These are phyloP conservation scores for Picochlorum sp. DNA, from an alignment of 139 green algal species.

Conservation along the genomic window DNA sequence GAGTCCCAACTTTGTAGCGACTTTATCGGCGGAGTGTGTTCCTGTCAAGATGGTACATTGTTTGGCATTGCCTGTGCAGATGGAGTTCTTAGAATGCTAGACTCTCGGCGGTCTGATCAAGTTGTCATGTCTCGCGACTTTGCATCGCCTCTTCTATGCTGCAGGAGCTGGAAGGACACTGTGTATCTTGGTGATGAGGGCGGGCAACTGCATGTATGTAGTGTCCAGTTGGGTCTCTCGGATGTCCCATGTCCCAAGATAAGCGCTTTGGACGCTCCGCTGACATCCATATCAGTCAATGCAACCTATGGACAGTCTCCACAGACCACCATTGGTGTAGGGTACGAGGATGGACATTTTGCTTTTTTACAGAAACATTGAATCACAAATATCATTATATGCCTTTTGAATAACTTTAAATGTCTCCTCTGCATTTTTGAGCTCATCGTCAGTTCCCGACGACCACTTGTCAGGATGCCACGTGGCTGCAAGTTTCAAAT, in stretches of 20 bases:
- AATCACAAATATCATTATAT: conserved; percentile 14
- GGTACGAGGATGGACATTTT: conserved; percentile 3
- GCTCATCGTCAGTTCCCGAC: background rate
- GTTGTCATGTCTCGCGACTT: conserved; percentile 13
- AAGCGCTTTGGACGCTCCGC: no score
- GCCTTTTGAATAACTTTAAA: conserved; percentile 28
- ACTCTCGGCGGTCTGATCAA: conserved; percentile 26
- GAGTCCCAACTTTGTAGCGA: background rate
- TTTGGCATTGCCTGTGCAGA: conserved; percentile 36
- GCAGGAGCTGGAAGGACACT: conserved; percentile 32
- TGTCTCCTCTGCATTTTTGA: conserved; percentile 14
- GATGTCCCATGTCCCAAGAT: no score
- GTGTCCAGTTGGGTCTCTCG: conserved; percentile 11
- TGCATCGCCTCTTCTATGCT: conserved; percentile 48
- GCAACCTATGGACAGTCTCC: no score
- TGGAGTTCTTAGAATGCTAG: conserved; percentile 39
- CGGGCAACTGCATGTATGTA: conserved; percentile 47
- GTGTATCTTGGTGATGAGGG: conserved; percentile 44
- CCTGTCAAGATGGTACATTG: conserved; percentile 39
- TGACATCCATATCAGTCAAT: no score
- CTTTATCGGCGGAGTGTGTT: conserved; percentile 13
- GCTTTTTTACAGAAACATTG: background rate
- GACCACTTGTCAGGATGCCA: conserved; percentile 54
- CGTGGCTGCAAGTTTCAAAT: conserved; percentile 30
- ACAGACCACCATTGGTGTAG: no score